phyloP scores from a whole-genome alignment of 805 yeast genomes.

The Candida dendrica region DNA sequence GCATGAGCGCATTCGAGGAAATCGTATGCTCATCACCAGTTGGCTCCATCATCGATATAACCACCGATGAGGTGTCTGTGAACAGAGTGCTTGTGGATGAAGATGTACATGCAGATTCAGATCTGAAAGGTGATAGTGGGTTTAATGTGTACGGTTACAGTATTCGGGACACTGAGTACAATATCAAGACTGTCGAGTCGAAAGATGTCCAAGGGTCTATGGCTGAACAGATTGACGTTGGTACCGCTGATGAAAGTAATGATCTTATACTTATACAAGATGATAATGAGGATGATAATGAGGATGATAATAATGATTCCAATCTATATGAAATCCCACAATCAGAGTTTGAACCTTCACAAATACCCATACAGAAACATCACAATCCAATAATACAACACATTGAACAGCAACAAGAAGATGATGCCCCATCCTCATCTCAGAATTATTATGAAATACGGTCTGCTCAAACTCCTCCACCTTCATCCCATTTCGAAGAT shows the following conservation, averaged over 20 bases:
- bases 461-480: slow-evolving; percentile 2
- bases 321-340: neutral
- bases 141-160: neutral
- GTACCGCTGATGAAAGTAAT: too few relatives aligned
- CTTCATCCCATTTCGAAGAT: neutral
- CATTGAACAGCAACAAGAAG: neutral
- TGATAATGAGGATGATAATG: neutral
- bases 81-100: neutral
- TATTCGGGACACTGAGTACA: neutral
- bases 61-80: neutral
- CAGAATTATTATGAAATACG: neutral
- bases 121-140: neutral
- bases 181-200: neutral
- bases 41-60: slow-evolving; percentile 1
- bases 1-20: neutral
- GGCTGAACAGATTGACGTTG: too few relatives aligned
- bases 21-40: slow-evolving; percentile 2
- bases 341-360: neutral
- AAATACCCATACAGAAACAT: neutral
- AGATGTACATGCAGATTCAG: neutral
- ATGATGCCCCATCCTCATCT: neutral
- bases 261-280: neutral
- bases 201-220: too few relatives aligned
- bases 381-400: neutral
- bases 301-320: neutral